Evolutionary conservation across 306 rosid genomes (phyloP), one percentile per base, ranked within the genome.

Genomic region (cucumber (Cucumis sativus)): DNA sequence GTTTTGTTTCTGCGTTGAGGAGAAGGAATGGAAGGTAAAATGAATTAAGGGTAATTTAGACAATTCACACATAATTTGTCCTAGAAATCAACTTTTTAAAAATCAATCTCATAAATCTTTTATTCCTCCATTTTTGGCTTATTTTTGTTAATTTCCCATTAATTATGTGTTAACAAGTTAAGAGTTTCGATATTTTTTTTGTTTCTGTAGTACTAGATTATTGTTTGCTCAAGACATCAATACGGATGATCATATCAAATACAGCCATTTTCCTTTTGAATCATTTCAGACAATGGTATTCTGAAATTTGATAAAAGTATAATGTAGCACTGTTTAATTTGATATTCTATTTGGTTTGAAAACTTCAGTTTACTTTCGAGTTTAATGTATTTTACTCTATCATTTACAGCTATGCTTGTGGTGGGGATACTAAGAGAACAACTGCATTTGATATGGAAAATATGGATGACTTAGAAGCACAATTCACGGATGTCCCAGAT

Each of bases 401-500:
- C 17, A 65, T 47, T 6, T 45, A 21, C 86, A 92, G 97, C 68
- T 84, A 68, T 78, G 82, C 85, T 5, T 79, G 79, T 80, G 86
- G 87, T 20, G 80, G 66, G 37, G 20, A 33, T 80, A 64, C 83
- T 0, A 51, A 35, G 1, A 78, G 80, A 65, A 84, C 73, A 21
- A 37, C 70, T 51, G 78, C 79, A 16, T 18, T 69, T 41, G 81
- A 74, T 28, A 14, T 77, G 75, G 93, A 80, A 75, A 88, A 86
- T 59, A 64, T 86, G 23, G 89, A 77, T 62, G 97, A 87, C 68
- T 78, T 81, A 40, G 76, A 85, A 60, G 55, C 71, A 15, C 84
- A 87, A 56, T 88, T 90, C 70, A 87, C 62, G 80, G 78, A 84
- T 69, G 77, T 92, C 68, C 82, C 86, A 5, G 87, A 90, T 77